Base-by-base conservation (phyloP, 805 yeast genomes). In the Candida sphagnicola region DNA sequence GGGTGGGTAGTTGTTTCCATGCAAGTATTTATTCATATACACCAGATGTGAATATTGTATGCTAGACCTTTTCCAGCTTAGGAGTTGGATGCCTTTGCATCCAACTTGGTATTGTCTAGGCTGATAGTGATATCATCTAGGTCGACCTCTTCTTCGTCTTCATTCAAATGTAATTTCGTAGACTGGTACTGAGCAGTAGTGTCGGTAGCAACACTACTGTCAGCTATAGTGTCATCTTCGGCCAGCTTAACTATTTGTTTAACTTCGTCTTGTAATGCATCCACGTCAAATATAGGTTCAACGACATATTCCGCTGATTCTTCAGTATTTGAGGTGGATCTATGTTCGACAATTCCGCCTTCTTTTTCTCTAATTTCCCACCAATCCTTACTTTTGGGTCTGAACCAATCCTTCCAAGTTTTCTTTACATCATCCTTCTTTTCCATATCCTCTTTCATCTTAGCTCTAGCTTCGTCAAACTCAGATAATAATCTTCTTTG, bases 401-500 rank as follows among this genome's bases (percentile, higher is more conserved):
- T 60, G 46, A 70, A 67, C 77, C 78, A 69, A 46, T 65, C 56
- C 44, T 55, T 61, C 81, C 82, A 77, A 0, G 67, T 54, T 37
- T 65, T 69, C 44, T 65, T 62, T 37, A 61, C 61, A 24, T 43
- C 37, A 16, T 42, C 39, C n/a, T 48, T 42, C 19, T 45, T 49
- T 11, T 61, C 61, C 38, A 65, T 56, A 28, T 72, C 78, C 39
- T 59, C 48, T 37, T 72, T 73, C 70, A 80, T 67, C 46, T 76
- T 76, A 38, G 77, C 79, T 39, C 86, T 75, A 1, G 95, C 95
- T 46, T 84, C 87, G 48, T 88, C 96, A 50, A 91, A 85, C 56
- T 93, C 99, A 41, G 72, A 69, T 10, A 93, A 74, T 51, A 93
- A 68, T 53, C 86, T 80, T 43, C 96, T 71, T 53, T 89, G 95